Percentiles rank a stretch among this genome's conserved stretches.
phyloP scores from a whole-genome alignment of 2,329 filamentous ascomycete species.

The Lecanosticta acicola region DNA sequence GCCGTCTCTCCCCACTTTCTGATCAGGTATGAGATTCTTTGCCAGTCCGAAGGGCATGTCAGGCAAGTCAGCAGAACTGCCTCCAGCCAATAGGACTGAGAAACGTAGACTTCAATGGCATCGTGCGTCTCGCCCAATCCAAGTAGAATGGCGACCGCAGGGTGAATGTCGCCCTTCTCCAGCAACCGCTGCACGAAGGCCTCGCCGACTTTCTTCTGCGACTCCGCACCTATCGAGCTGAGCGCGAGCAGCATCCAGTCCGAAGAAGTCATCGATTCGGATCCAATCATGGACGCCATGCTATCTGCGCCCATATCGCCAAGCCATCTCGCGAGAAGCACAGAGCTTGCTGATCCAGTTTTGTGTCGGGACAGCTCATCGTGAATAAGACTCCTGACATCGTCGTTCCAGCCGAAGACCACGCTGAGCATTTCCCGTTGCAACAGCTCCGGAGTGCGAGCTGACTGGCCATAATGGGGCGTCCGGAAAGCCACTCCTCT shows the following conservation, averaged over 20 bases:
- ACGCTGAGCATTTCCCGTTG: slow-evolving; percentile 85
- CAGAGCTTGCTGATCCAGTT: slow-evolving; percentile 66
- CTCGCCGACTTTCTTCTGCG: slow-evolving; percentile 84
- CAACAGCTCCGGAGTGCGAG: slow-evolving; percentile 60
- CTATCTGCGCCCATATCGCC: slow-evolving; percentile 77
- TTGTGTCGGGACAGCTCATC: slow-evolving; percentile 77
- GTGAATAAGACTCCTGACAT: slow-evolving; percentile 71
- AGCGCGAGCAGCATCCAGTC: slow-evolving; percentile 97
- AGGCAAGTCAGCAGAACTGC: slow-evolving; percentile 83
- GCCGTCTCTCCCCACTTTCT: slow-evolving; percentile 94
- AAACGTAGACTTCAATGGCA: slow-evolving; percentile 93
- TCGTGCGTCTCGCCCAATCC: slow-evolving; percentile 89
- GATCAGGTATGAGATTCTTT: slow-evolving; percentile 78
- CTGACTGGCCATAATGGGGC: slow-evolving; percentile 47
- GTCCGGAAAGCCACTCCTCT: slow-evolving; percentile 78
- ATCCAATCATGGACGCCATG: slow-evolving; percentile 67
- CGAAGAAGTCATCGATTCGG: slow-evolving; percentile 81
- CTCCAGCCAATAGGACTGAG: slow-evolving; percentile 86
- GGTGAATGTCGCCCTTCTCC: slow-evolving; percentile 84
- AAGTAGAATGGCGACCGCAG: slow-evolving; percentile 85
- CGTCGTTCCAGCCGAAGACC: slow-evolving; percentile 91
- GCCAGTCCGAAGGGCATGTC: slow-evolving; percentile 79
- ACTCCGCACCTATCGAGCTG: slow-evolving; percentile 70
- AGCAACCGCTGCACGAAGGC: slow-evolving; percentile 86
- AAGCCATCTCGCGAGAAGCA: slow-evolving; percentile 87